Percentiles rank a stretch among this genome's conserved stretches.
These are phyloP conservation scores for Tilletiopsis washingtonensis DNA, from an alignment of 1,284 basidiomycete species.

Conservation along the genomic window DNA sequence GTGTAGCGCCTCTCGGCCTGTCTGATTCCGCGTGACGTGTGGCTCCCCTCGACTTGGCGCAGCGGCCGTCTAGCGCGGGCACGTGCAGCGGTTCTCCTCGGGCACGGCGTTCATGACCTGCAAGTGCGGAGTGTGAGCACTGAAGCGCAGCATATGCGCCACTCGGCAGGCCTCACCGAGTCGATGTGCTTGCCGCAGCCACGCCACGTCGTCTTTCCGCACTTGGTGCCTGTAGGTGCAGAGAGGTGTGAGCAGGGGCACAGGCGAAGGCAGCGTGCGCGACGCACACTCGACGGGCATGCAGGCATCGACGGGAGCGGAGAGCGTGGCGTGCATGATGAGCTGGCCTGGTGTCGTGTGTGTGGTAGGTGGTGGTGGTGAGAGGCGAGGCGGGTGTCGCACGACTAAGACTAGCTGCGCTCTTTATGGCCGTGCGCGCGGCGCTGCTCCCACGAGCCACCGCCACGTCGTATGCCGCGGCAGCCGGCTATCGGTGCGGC, in stretches of 20 bases:
- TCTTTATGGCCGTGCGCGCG: too few relatives aligned
- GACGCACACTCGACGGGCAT: neutral
- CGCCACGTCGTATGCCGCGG: too few relatives aligned
- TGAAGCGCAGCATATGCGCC: neutral
- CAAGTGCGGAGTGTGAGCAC: neutral
- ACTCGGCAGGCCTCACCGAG: neutral
- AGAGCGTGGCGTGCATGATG: too few relatives aligned
- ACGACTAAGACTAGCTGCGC: too few relatives aligned
- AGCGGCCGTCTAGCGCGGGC: constrained; percentile 15
- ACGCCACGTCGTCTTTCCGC: constrained; percentile 30
- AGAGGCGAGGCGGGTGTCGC: too few relatives aligned
- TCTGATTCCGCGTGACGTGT: too few relatives aligned
- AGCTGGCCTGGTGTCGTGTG: too few relatives aligned
- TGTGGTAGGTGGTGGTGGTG: too few relatives aligned
- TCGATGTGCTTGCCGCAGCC: constrained; percentile 28
- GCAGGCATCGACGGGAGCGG: neutral
- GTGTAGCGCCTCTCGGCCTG: too few relatives aligned
- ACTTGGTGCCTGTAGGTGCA: constrained; percentile 18
- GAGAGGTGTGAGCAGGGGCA: neutral
- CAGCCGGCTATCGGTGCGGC: too few relatives aligned
- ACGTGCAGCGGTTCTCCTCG: constrained; percentile 19
- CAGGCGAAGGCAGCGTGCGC: neutral
- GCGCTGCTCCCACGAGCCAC: too few relatives aligned
- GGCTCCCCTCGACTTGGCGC: neutral
- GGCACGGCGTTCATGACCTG: constrained; percentile 18